Evolutionary conservation across 2,329 filamentous ascomycete genomes (phyloP), one percentile per base, ranked within the genome.

Genomic region (Phialophora macrospora): DNA sequence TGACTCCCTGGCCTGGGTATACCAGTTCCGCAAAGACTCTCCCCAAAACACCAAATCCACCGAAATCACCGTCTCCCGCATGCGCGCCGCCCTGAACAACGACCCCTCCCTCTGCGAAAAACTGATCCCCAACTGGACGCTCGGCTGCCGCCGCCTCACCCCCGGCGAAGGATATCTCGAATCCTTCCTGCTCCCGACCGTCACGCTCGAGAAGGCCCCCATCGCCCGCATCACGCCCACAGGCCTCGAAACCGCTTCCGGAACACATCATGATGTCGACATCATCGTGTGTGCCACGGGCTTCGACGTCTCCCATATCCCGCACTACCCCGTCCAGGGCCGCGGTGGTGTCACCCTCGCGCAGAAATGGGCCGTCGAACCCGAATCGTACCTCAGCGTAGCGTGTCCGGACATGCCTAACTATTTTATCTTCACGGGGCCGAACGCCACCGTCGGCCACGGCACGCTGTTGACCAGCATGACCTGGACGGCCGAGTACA

Each of bases 111-210:
- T 75, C 1, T 67, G 66, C 38, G 67, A 70, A 2, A 55, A 66
- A 24, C 66, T 72, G 30, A 71, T 71, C 20, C 75, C 74, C 0
- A 66, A 71, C 1, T 75, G 71, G 63, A 62, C 64, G 11, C 64
- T 74, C 6, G 82, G 82, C 1, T 85, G 82, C 63, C 75, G 82
- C 9, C 76, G 83, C 1, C 69, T 83, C 20, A 84, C 83, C 0
- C 83, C 83, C 0, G 83, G 82, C 0, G 80, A 80, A 26, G 82
- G 83, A 0, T 85, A 83, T 69, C 78, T 85, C 8, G 81, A 84
- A 70, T 80, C 83, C 2, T 72, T 83, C 6, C 73, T 75, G 4
- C 59, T 80, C 22, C 73, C 75, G 0, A 83, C 81, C 66, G 78
- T 77, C 1, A 61, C 66, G 9, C 62, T 75, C 9, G 62, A 70